These are phyloP conservation scores for Colletotrichum liriopes DNA, from an alignment of 2,329 filamentous ascomycete species.

Conservation along the genomic window DNA sequence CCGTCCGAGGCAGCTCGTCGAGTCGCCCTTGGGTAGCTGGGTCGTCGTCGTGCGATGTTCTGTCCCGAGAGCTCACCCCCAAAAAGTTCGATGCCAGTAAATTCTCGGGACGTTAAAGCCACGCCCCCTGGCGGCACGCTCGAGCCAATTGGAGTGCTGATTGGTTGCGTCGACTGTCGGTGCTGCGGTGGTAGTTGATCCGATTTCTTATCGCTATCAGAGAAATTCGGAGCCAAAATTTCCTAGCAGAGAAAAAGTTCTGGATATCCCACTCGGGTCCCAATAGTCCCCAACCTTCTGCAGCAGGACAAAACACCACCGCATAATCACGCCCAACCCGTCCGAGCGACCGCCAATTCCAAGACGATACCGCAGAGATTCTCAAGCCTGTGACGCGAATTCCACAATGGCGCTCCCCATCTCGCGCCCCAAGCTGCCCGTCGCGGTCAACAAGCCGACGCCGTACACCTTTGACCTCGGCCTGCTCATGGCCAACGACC, in stretches of 20 bases:
- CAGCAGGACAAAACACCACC: constrained; percentile 10
- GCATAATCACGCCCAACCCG: constrained; percentile 28
- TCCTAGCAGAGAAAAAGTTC: constrained; percentile 43
- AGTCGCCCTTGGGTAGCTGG: constrained; percentile 27
- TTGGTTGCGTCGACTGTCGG: constrained; percentile 28
- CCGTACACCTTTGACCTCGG: constrained; percentile 96
- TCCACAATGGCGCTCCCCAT: constrained; percentile 54
- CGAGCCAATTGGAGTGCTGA: constrained; percentile 32
- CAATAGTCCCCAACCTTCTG: background rate
- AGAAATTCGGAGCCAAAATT: constrained; percentile 40
- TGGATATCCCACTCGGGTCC: constrained; percentile 26
- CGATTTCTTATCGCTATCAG: constrained; percentile 38
- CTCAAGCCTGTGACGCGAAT: constrained; percentile 20
- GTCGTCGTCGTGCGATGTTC: constrained; percentile 42
- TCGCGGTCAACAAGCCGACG: constrained; percentile 84
- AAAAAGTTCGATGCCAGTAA: constrained; percentile 40
- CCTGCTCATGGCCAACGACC: constrained; percentile 87
- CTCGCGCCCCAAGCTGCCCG: constrained; percentile 67
- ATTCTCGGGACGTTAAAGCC: constrained; percentile 38
- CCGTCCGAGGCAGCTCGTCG: constrained; percentile 40
- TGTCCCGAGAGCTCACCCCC: constrained; percentile 28
- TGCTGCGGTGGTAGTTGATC: constrained; percentile 41
- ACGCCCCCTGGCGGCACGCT: constrained; percentile 16
- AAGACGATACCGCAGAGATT: background rate
- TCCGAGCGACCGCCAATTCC: background rate